A percentile compares a stretch with the other conserved stretches of the same genome.
Conservation (phyloP, 768 basidiomycete genomes). For the Rhodotorula kratochvilovae region DNA sequence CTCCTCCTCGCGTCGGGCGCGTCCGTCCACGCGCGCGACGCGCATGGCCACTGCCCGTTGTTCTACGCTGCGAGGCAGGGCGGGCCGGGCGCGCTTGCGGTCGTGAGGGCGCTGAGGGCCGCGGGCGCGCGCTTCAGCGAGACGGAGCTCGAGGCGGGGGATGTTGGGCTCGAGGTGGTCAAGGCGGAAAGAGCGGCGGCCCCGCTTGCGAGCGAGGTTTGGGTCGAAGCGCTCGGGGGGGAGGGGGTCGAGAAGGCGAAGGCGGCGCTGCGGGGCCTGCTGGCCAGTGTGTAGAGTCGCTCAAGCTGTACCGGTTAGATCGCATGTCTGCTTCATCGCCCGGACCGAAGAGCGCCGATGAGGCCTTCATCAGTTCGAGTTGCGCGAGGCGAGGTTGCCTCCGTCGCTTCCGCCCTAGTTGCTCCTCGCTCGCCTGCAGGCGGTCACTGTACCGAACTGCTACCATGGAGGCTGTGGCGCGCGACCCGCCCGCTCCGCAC, state of each 20-base stretch:
- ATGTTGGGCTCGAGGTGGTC: conserved; percentile 28
- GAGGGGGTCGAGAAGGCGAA: conserved; percentile 16
- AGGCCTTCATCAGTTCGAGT: no score
- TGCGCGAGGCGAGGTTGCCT: no score
- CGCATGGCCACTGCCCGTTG: conserved; percentile 41
- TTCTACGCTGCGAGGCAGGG: conserved; percentile 39
- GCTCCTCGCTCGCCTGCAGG: no score
- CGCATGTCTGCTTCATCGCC: no score
- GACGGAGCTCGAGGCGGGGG: conserved; percentile 36
- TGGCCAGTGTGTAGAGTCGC: background rate
- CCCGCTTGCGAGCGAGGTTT: background rate
- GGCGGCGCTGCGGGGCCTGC: background rate
- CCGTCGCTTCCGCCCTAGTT: no score
- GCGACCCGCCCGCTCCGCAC: no score
- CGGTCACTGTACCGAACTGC: background rate
- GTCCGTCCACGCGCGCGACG: conserved; percentile 45
- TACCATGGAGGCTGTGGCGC: no score
- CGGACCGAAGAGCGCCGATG: no score
- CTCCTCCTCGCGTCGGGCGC: conserved; percentile 44
- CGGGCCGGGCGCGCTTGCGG: conserved; percentile 9
- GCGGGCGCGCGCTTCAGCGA: conserved; percentile 44
- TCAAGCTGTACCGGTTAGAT: background rate
- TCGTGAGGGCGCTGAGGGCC: conserved; percentile 37
- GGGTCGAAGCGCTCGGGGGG: conserved; percentile 21
- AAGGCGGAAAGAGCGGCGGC: conserved; percentile 4